These are phyloP conservation scores for Aleurites moluccanus DNA, from an alignment of 441 rosid species.

Conservation along the genomic window DNA sequence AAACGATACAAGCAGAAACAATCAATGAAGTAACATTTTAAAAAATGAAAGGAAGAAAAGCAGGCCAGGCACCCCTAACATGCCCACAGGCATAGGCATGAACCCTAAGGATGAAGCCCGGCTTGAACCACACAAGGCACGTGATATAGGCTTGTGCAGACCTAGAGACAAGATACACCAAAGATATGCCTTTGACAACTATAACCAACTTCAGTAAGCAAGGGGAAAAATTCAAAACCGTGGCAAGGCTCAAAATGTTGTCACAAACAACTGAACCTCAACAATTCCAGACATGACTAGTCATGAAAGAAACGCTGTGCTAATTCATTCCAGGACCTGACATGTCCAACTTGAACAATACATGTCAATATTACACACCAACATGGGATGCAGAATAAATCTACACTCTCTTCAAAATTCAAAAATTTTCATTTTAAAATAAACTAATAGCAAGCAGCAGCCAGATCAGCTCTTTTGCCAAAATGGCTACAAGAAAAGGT, in stretches of 20 bases:
- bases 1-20: not conserved
- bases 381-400: not conserved
- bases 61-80: not conserved
- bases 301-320: not conserved
- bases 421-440: slow-evolving; percentile 4
- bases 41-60: not conserved
- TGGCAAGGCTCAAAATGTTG: not conserved
- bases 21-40: not conserved
- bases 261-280: not conserved
- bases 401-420: not conserved
- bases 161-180: not conserved
- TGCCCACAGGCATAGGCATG: not conserved
- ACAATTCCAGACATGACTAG: not conserved
- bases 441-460: not conserved
- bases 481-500: slow-evolving; percentile 4
- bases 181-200: not conserved
- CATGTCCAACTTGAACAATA: not conserved
- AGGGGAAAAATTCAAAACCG: not conserved
- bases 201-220: not conserved
- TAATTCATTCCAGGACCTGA: not conserved
- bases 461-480: not conserved
- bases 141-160: no score
- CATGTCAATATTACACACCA: not conserved
- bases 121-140: not conserved
- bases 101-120: not conserved